Percentiles rank a stretch among this genome's conserved stretches.
These are phyloP conservation scores for Penicillium sp. DNA, from an alignment of 2,329 filamentous ascomycete genomes.

Conservation along the genomic window DNA sequence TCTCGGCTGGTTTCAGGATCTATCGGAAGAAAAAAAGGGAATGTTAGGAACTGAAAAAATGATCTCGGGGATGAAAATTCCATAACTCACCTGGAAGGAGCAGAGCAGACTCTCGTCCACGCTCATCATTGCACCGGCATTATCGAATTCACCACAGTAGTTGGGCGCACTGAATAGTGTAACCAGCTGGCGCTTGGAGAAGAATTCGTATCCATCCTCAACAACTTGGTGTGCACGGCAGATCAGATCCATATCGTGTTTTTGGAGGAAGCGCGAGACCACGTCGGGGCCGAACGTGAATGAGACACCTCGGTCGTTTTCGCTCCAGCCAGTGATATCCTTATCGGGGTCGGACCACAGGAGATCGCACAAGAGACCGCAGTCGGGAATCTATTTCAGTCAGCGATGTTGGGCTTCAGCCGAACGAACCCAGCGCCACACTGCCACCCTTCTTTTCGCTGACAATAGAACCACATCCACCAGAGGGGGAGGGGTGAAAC, in stretches of 20 bases:
- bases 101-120: conserved; percentile 97
- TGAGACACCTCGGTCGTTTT: conserved; percentile 97
- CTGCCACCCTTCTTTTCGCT: conserved; percentile 8
- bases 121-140: conserved; percentile 99
- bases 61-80: not conserved
- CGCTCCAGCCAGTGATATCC: conserved; percentile 98
- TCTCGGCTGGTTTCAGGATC: conserved; percentile 99
- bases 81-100: conserved; percentile 81
- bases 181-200: conserved; percentile 95
- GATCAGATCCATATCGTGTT: conserved; percentile 99
- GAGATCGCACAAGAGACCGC: conserved; percentile 93
- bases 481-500: not conserved
- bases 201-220: conserved; percentile 99
- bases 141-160: conserved; percentile 99
- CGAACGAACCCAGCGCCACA: conserved; percentile 22
- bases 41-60: conserved; percentile 9
- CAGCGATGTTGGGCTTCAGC: conserved; percentile 40
- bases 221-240: conserved; percentile 98
- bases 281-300: conserved; percentile 99
- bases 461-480: conserved; percentile 5
- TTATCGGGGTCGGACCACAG: conserved; percentile 99
- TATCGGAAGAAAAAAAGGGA: conserved; percentile 37
- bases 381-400: conserved; percentile 81
- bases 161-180: conserved; percentile 98
- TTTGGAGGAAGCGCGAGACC: conserved; percentile 94